Base-by-base conservation (phyloP, 208 protist species). In the Histomonas meleagridis region DNA sequence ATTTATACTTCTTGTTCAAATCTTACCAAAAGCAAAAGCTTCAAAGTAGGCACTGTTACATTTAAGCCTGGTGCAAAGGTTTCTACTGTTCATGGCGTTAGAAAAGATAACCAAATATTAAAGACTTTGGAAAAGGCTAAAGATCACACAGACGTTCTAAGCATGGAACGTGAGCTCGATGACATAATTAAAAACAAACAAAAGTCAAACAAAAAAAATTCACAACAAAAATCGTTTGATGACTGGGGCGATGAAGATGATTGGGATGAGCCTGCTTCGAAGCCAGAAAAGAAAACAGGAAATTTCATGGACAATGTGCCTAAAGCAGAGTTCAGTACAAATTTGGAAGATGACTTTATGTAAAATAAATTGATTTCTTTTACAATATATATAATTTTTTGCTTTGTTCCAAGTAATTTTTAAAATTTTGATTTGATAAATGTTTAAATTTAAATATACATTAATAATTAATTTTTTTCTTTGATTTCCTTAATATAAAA, bases 1-100 rank as follows among this genome's bases (percentile, higher is more conserved):
- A 86, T 86, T 18, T 86, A 86, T 49, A 86, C 76, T 57, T 57
- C 46, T 2, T 86, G 76, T n/a, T 28, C 76, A 57, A 86, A 86
- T 57, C 26, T 86, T 2, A 46, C 76, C 40, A 86, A 86, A 35
- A 86, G 14, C 3, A 86, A 86, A 28, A 23, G 26, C 21, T 16
- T 86, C 4, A 86, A 86, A n/a, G 76, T 86, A 14, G 76, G 76
- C 0, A 32, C 23, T 57, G 76, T 86, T 55, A 43, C 76, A 38
- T 86, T 86, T 55, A 7, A 55, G 23, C 76, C 76, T 57, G 46
- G 46, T 35, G 76, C 76, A 0, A 14, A 86, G 18, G 46, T 86
- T 18, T 32, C 55, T 32, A 51, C 43, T n/a, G 46, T 51, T 28
- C 43, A 46, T n/a, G 76, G 40, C 26, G 76, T 86, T 38, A 86